Percentiles rank a stretch among this genome's conserved stretches.
Conservation (phyloP, 306 rosid species). For the Alnus glutinosa region DNA sequence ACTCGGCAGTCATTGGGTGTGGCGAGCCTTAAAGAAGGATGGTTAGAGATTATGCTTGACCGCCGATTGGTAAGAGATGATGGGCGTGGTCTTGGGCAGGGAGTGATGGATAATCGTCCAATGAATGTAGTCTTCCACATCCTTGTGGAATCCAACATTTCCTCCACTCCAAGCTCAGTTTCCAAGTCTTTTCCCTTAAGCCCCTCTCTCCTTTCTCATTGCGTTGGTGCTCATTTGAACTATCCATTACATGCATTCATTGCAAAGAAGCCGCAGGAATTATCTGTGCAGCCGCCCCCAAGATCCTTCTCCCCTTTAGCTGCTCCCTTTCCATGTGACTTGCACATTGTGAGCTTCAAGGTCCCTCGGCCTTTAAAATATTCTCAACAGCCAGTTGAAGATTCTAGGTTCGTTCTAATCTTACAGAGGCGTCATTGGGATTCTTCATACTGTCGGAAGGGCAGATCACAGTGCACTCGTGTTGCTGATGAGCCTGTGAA, state of each 20-base stretch:
- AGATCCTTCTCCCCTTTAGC: constrained; percentile 81
- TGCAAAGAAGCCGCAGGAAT: constrained; percentile 65
- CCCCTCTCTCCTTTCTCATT: constrained; percentile 90
- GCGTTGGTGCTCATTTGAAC: constrained; percentile 72
- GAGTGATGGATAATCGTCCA: constrained; percentile 89
- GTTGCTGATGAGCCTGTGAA: constrained; percentile 64
- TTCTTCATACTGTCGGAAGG: constrained; percentile 80
- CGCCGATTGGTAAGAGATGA: constrained; percentile 89
- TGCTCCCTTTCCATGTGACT: constrained; percentile 82
- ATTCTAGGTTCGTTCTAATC: constrained; percentile 61
- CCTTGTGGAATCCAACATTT: constrained; percentile 65
- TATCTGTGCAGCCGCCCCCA: constrained; percentile 57
- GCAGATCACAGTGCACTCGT: constrained; percentile 72
- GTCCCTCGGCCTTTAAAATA: constrained; percentile 77
- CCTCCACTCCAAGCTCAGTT: constrained; percentile 49
- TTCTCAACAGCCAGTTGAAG: constrained; percentile 56
- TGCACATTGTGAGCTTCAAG: constrained; percentile 91
- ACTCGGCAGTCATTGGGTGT: constrained; percentile 90
- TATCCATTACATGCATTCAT: constrained; percentile 81
- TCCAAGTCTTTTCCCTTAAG: constrained; percentile 54
- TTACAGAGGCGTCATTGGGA: constrained; percentile 82
- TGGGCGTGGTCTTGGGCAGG: constrained; percentile 98
- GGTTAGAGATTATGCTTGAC: constrained; percentile 98
- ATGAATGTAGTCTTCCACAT: constrained; percentile 88
- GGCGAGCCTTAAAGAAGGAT: constrained; percentile 87